phyloP scores from a whole-genome alignment of 2,329 filamentous ascomycete genomes.

The Xylaria sp. region DNA sequence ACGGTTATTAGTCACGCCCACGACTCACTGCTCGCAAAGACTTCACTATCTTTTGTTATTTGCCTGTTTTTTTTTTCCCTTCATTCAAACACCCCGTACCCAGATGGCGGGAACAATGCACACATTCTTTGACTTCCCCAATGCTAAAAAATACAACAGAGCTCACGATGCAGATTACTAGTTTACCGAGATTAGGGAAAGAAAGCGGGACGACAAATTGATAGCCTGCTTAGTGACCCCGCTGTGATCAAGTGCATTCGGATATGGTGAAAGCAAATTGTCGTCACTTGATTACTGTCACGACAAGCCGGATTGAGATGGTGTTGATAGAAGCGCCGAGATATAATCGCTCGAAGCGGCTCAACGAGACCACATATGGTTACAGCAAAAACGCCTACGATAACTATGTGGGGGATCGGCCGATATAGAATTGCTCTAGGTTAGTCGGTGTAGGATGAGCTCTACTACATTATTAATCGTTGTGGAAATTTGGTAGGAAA shows the following conservation, averaged over 20 bases:
- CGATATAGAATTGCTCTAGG: neutral
- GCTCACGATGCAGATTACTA: neutral
- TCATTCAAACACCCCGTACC: neutral
- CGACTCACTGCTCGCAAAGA: neutral
- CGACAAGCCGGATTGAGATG: neutral
- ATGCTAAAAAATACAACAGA: neutral
- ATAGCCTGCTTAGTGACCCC: neutral
- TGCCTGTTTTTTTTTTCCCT: neutral
- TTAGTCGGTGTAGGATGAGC: neutral
- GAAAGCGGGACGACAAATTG: neutral
- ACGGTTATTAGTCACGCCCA: neutral
- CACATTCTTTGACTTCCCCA: neutral
- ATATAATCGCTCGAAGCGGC: neutral
- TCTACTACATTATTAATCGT: neutral
- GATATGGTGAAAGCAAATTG: neutral
- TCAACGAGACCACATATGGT: neutral
- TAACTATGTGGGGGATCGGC: conserved; percentile 5
- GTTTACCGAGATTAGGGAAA: conserved; percentile 1
- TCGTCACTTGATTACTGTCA: neutral
- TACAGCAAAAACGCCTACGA: neutral
- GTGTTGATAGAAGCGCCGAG: neutral
- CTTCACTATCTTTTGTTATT: neutral
- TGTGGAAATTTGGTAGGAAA: conserved; percentile 1
- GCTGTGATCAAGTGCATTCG: neutral
- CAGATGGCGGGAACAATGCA: neutral